Conservation (phyloP, 805 yeast genomes). For the Candida mattraensis region DNA sequence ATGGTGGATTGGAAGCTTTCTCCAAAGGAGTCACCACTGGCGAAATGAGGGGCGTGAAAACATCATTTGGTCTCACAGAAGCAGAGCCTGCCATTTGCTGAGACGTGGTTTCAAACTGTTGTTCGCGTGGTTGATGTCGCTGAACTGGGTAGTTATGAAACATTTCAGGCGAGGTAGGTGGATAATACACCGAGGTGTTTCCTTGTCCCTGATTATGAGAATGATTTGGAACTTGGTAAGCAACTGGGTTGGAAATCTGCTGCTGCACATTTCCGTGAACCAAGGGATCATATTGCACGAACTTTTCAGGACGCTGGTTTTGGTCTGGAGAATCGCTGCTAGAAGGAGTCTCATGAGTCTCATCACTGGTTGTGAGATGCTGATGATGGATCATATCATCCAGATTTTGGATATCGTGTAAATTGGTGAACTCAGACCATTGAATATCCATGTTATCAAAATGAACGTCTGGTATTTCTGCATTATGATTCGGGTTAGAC, state of each 20-base stretch:
- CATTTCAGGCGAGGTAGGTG: constrained; percentile 3
- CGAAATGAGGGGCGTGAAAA: constrained; percentile 74
- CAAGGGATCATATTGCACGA: neutral
- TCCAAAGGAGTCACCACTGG: constrained; percentile 74
- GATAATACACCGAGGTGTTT: too few species aligned
- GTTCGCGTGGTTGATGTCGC: constrained; percentile 7
- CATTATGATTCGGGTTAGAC: too few species aligned
- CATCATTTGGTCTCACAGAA: constrained; percentile 52
- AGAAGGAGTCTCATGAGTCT: constrained; percentile 2
- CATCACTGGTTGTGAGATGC: constrained; percentile 3
- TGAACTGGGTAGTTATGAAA: constrained; percentile 16
- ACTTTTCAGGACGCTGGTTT: neutral
- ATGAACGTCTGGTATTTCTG: constrained; percentile 11
- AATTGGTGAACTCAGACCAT: constrained; percentile 26
- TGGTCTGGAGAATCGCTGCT: constrained; percentile 5
- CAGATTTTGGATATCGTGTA: constrained; percentile 23
- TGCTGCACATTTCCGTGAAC: neutral
- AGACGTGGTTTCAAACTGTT: constrained; percentile 7
- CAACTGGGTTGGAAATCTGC: too few species aligned
- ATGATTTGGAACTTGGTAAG: too few species aligned
- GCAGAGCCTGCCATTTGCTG: constrained; percentile 6
- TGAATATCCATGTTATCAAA: constrained; percentile 25
- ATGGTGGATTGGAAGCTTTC: constrained; percentile 16
- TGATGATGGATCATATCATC: constrained; percentile 21
- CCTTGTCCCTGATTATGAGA: too few species aligned